Evolutionary conservation across 495 filamentous ascomycete species (phyloP), one percentile per base, ranked within the genome.

Genomic region (Acidomyces sp.): DNA sequence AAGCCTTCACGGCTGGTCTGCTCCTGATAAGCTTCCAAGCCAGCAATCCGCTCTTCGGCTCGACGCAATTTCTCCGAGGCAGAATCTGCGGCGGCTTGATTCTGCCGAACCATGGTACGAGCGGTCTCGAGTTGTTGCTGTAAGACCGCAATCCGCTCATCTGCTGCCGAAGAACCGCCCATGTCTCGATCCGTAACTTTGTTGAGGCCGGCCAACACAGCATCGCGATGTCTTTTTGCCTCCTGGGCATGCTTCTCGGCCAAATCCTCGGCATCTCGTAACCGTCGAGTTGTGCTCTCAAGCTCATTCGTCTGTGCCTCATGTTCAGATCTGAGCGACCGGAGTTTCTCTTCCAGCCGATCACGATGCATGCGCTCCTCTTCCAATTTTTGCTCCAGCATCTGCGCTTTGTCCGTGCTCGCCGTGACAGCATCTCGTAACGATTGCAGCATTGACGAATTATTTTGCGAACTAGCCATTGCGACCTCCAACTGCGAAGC

Each of bases 1-100:
- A 99, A 72, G 24, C 84, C 81, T 59, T 99, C 90, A 24, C 90
- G 70, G 56, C 86, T 95, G 4, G 86, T 77, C 63, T 99, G 90
- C 54, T 95, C 88, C 62, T 99, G 90, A 56, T 94, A 93, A 2
- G 83, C 83, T 61, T 99, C 90, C 4, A 99, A 69, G 2, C 88
- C 87, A 12, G 90, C 92, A 55, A 99, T 95, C 5, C 92, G 74
- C 58, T 93, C 92, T 60, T 96, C 93, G 6, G 90, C 90, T 36
- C 82, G 75, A 7, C 87, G 79, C 24, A 99, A 70, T 57, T 84
- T 93, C 49, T 93, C 85, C 2, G 82, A 75, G 1, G 86, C 85
- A 15, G 69, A 61, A 57, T 99, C 85, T n/a, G 88, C 90, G 37
- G 90, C 86, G 27, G 76, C 67, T 58, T 93, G 86, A 52, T 90